Base-by-base conservation (phyloP, 1,284 basidiomycete species). In the Cystobasidium slooffiae region DNA sequence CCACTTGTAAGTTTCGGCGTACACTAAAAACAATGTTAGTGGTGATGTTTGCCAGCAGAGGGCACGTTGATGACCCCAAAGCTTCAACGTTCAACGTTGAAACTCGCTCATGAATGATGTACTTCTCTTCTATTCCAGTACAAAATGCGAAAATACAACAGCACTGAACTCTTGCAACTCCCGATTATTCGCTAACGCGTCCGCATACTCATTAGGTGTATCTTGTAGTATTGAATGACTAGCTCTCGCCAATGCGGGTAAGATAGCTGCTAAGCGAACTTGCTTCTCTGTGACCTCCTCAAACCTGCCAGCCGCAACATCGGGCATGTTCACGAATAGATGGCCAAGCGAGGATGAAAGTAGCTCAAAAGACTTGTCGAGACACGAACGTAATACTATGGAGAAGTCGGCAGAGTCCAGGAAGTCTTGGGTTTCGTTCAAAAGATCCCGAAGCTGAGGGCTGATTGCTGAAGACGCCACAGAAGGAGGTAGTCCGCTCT, bases 161-260 rank as follows among this genome's bases (percentile, higher is more conserved):
- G 86, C 86, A 4, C 84, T 84, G 74, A 86, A 82, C 44, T 85
- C 86, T 18, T 82, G 80, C 22, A 87, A 81, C 77, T 87, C 86
- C 64, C 83, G 83, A 43, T 85, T 78, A 3, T 83, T 83, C 76
- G 83, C 81, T 58, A 86, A 76, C 18, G 83, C 91, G 83, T 94
- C 92, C 37, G 93, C 87, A 78, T 93, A 85, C 81, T 91, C 90
- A 82, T 93, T 94, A 24, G 92, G 91, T 58, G 91, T 81, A 9
- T 87, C 87, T 72, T 89, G 87, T 67, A 93, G 81, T 46, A 90
- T 89, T 58, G 88, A 77, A 76, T 88, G 87, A 79, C 89, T 90
- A 89, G 92, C 92, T 74, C 88, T 84, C 62, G 91, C 88, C 51
- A 94, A 83, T 0, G 88, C 89, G 5, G 92, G 93, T 22, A 95